phyloP scores from a whole-genome alignment of 495 filamentous ascomycete genomes.

The Echria macrotheca region DNA sequence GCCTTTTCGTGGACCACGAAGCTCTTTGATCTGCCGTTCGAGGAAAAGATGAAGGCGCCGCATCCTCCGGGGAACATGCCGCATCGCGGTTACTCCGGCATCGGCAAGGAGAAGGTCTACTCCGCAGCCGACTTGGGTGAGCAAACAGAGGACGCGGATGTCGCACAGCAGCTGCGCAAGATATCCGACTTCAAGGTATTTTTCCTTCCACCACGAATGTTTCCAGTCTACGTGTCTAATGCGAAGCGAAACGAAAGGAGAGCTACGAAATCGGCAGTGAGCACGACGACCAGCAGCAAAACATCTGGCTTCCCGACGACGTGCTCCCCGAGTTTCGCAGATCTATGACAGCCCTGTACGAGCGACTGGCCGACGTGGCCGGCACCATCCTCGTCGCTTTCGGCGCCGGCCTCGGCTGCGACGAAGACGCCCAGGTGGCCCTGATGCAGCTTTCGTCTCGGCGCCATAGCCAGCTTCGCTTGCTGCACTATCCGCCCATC shows the following conservation, averaged over 20 bases:
- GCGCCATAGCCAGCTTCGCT: conserved; percentile 53
- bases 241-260: conserved; percentile 35
- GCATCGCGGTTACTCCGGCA: conserved; percentile 26
- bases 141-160: conserved; percentile 9
- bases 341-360: conserved; percentile 52
- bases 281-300: conserved; percentile 49
- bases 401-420: conserved; percentile 44
- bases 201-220: too few species aligned
- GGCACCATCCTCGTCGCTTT: conserved; percentile 42
- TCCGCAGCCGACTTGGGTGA: conserved; percentile 15
- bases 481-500: conserved; percentile 61
- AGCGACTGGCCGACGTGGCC: conserved; percentile 41
- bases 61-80: conserved; percentile 23
- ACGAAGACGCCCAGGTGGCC: conserved; percentile 33
- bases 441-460: conserved; percentile 34
- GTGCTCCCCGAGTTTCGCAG: conserved; percentile 51
- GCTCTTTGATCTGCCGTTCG: conserved; percentile 25
- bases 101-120: conserved; percentile 23
- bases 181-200: conserved; percentile 20
- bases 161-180: conserved; percentile 8
- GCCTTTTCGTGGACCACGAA: conserved; percentile 47
- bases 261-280: conserved; percentile 62
- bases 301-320: conserved; percentile 59
- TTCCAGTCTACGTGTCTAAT: too few species aligned
- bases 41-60: conserved; percentile 26